Conservation (phyloP, 352 stramenopile genomes). For the Globisporangium recalcitrans region DNA sequence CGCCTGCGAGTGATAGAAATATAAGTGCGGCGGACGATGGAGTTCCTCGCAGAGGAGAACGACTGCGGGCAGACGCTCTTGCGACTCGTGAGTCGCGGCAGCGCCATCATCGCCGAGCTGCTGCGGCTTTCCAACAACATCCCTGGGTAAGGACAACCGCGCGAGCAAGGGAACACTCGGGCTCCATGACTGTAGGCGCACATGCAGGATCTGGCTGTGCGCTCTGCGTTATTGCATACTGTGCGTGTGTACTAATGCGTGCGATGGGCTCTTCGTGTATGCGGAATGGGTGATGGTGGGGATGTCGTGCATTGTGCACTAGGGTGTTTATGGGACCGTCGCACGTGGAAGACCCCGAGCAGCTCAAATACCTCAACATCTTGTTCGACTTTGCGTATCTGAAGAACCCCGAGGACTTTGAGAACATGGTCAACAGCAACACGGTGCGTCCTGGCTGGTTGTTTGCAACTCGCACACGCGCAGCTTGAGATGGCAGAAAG, state of each 20-base stretch:
- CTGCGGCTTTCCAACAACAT: conserved; percentile 91
- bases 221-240: background rate
- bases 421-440: conserved; percentile 90
- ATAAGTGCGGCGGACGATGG: conserved; percentile 34
- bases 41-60: conserved; percentile 90
- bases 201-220: background rate
- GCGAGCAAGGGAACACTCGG: too few relatives aligned
- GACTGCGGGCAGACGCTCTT: conserved; percentile 94
- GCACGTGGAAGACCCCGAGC: conserved; percentile 84
- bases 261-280: background rate
- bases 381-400: conserved; percentile 95
- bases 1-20: background rate
- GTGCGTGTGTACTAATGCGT: background rate
- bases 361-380: conserved; percentile 90
- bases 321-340: conserved; percentile 84
- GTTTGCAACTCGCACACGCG: background rate
- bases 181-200: too few relatives aligned
- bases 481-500: background rate
- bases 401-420: conserved; percentile 92
- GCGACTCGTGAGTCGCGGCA: conserved; percentile 87
- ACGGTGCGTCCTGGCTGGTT: conserved; percentile 37
- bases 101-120: conserved; percentile 91
- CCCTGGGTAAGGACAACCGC: conserved; percentile 38
- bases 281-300: too few relatives aligned
- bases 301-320: too few relatives aligned